Base-by-base conservation (phyloP, 2,329 filamentous ascomycete species). In the Penicillium sp. region DNA sequence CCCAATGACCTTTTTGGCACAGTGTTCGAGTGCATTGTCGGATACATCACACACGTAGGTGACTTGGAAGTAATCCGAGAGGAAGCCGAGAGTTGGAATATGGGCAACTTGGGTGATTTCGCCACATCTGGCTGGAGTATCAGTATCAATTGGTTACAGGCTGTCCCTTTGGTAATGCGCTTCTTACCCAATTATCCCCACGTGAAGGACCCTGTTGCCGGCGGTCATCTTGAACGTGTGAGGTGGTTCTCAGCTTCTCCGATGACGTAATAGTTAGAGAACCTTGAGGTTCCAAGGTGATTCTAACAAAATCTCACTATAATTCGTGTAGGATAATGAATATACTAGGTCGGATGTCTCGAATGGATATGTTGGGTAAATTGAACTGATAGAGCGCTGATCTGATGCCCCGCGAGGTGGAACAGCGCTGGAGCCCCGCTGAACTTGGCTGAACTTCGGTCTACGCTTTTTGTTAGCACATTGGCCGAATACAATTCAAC, bases 41-140 rank as follows among this genome's bases (percentile, higher is more conserved):
- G 82, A 83, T 12, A 81, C 69, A 57, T 83, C 82, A 65, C 80
- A 83, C 16, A 84, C 70, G 56, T 77, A 77, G 0, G 75, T 80
- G 16, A 76, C 75, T 3, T 64, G 67, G 67, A 75, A 84, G 29
- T 71, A 67, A 44, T 78, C 62, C 13, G 72, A 72, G 6, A 84
- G 68, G 27, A 74, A 71, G 44, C 68, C 70, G 8, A 82, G 55
- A 1, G 70, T 77, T 1, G 79, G 80, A 8, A 83, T 75, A 57
- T 83, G 81, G 10, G 76, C 71, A 25, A 82, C 78, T 64, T 82
- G 78, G 18, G 70, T 68, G 39, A 82, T 69, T 59, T 82, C 78
- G 37, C 80, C 80, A 46, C 76, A 77, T 6, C 80, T 55, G 23
- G 10, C 3, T 31, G 3, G 6, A n/a, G 9, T 3, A 12, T 50